Conservation (phyloP, 495 filamentous ascomycete genomes). For the Ramalina intermedia region DNA sequence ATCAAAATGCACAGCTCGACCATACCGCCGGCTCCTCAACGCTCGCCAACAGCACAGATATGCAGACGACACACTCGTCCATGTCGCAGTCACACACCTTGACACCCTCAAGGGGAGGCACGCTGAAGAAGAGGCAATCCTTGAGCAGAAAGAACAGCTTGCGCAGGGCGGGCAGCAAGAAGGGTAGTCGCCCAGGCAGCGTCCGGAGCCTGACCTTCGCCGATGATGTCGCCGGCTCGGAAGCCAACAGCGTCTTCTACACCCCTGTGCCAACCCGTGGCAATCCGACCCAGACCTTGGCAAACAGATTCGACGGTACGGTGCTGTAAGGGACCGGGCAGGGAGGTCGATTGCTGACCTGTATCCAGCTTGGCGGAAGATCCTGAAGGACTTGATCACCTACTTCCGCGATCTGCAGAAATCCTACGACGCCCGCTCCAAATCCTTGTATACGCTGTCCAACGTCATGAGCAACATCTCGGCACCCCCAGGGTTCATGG, state of each 20-base stretch:
- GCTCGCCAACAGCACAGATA: constrained; percentile 3
- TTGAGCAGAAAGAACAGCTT: constrained; percentile 57
- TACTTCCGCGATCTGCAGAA: constrained; percentile 90
- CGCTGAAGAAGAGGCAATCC: constrained; percentile 75
- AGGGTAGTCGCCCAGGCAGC: constrained; percentile 66
- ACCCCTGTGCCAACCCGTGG: constrained; percentile 78
- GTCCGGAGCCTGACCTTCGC: constrained; percentile 59
- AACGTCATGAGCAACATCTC: constrained; percentile 71
- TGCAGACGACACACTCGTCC: constrained; percentile 38
- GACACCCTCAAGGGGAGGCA: constrained; percentile 55
- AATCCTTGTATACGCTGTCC: constrained; percentile 67
- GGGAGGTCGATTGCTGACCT: neutral
- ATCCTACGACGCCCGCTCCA: constrained; percentile 76
- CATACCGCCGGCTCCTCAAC: constrained; percentile 6
- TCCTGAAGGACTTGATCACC: constrained; percentile 84
- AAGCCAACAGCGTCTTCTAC: constrained; percentile 71
- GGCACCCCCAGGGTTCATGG: constrained; percentile 55
- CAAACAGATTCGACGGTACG: constrained; percentile 80
- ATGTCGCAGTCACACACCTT: constrained; percentile 35
- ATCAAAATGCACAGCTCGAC: neutral
- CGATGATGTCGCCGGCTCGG: constrained; percentile 38
- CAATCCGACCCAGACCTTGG: constrained; percentile 78
- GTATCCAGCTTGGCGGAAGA: constrained; percentile 73
- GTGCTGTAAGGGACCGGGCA: constrained; percentile 3
- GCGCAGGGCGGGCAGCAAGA: constrained; percentile 62